phyloP scores from a whole-genome alignment of 2,329 filamentous ascomycete genomes.

The Alternaria sp. region DNA sequence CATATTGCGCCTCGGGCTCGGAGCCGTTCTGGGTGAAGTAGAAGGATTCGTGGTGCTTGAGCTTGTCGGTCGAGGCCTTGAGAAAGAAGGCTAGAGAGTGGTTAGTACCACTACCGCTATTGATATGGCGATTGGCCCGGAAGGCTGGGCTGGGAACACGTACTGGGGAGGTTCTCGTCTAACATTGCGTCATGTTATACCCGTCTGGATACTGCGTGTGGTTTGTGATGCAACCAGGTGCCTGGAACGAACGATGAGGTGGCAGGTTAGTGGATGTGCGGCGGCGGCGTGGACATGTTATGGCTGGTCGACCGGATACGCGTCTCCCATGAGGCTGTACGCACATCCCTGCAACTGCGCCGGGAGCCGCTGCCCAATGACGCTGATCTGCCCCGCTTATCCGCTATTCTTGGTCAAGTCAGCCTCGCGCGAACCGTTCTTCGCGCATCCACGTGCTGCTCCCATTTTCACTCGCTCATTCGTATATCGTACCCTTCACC shows the following conservation, averaged over 20 bases:
- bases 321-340: slow-evolving; percentile 18
- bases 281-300: slow-evolving; percentile 8
- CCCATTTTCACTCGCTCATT: neutral
- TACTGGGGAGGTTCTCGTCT: slow-evolving; percentile 89
- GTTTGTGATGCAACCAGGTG: neutral
- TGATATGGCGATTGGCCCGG: neutral
- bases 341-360: slow-evolving; percentile 14
- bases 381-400: slow-evolving; percentile 3
- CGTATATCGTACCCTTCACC: neutral
- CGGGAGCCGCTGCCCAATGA: slow-evolving; percentile 15
- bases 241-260: neutral
- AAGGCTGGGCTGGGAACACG: neutral
- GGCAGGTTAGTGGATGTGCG: neutral
- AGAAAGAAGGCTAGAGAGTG: slow-evolving; percentile 62
- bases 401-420: slow-evolving; percentile 9
- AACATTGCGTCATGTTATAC: slow-evolving; percentile 66
- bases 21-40: slow-evolving; percentile 74
- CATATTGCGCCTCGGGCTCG: slow-evolving; percentile 79
- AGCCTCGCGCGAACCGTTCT: slow-evolving; percentile 8
- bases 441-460: neutral
- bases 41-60: slow-evolving; percentile 61
- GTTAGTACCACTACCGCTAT: slow-evolving; percentile 38
- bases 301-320: slow-evolving; percentile 7
- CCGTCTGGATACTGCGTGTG: neutral
- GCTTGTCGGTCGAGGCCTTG: slow-evolving; percentile 58